Evolutionary conservation across 805 yeast species (phyloP).

Genomic region (Ogataea chonburiensis): DNA sequence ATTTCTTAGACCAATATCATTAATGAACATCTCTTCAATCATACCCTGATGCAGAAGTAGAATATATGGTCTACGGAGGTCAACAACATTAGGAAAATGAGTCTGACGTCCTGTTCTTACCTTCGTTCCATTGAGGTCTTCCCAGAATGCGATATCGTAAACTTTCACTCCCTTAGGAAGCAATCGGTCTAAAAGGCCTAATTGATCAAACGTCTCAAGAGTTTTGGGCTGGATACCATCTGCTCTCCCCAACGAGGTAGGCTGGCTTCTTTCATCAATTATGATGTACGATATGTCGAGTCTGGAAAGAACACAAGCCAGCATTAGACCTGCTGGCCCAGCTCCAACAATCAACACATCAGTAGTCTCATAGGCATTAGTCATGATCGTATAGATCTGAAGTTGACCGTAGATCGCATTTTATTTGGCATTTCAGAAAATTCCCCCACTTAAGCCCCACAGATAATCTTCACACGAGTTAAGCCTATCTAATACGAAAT

Average conservation of each 20-base stretch:
- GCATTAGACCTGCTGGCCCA: conserved; percentile 39
- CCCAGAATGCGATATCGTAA: conserved; percentile 28
- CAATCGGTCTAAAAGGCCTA: conserved; percentile 11
- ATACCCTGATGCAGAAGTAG: conserved; percentile 17
- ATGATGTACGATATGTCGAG: conserved; percentile 30
- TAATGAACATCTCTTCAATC: conserved; percentile 31
- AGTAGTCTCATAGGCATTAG: conserved; percentile 6
- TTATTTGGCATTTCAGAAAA: too few relatives aligned
- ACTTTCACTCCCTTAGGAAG: conserved; percentile 25
- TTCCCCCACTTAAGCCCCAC: conserved; percentile 5
- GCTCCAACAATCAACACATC: conserved; percentile 38
- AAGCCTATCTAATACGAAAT: too few relatives aligned
- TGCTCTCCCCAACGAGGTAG: conserved; percentile 35
- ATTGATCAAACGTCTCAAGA: conserved; percentile 29
- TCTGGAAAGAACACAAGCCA: conserved; percentile 30
- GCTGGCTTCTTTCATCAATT: conserved; percentile 32
- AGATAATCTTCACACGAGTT: too few relatives aligned
- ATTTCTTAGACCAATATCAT: conserved; percentile 41
- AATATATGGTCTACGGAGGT: conserved; percentile 16
- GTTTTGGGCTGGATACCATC: conserved; percentile 37
- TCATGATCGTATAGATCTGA: too few relatives aligned
- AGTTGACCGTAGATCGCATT: too few relatives aligned
- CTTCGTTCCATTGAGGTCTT: conserved; percentile 16
- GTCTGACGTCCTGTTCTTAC: conserved; percentile 9
- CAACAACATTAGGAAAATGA: conserved; percentile 13